Conservation (phyloP, 2,329 filamentous ascomycete species). For the Bipolaris victoriae region DNA sequence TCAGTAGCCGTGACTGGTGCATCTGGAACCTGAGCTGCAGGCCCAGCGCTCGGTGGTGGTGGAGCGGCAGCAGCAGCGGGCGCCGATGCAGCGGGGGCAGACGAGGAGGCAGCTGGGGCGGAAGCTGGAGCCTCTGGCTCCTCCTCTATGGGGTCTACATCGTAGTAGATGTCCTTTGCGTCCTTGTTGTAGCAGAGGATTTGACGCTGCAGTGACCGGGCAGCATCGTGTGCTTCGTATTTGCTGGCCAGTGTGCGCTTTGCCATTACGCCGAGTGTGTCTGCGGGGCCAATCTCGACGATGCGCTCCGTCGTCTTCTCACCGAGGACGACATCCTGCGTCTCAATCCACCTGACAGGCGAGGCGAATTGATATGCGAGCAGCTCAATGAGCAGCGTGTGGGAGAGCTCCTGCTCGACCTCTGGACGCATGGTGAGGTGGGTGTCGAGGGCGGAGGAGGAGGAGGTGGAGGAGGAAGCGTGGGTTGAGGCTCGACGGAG, state of each 20-base stretch:
- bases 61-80: slow-evolving; percentile 60
- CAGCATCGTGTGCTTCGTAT: slow-evolving; percentile 98
- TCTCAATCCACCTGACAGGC: slow-evolving; percentile 99
- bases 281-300: slow-evolving; percentile 94
- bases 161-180: slow-evolving; percentile 98
- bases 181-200: slow-evolving; percentile 99
- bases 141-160: slow-evolving; percentile 93
- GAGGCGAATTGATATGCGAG: slow-evolving; percentile 99
- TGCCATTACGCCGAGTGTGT: slow-evolving; percentile 97
- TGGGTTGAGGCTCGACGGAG: slow-evolving; percentile 31
- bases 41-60: slow-evolving; percentile 74
- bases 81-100: slow-evolving; percentile 58
- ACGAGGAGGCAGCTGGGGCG: slow-evolving; percentile 52
- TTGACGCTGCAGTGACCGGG: slow-evolving; percentile 93
- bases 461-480: slow-evolving; percentile 11
- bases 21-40: slow-evolving; percentile 85
- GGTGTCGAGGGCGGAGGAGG: slow-evolving; percentile 12
- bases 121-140: slow-evolving; percentile 61
- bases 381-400: slow-evolving; percentile 97
- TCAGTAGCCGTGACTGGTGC: slow-evolving; percentile 87
- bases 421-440: slow-evolving; percentile 83
- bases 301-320: slow-evolving; percentile 96
- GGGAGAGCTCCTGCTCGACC: slow-evolving; percentile 98
- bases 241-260: slow-evolving; percentile 94
- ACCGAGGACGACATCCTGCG: slow-evolving; percentile 97